Percentiles rank a stretch among this genome's conserved stretches.
Conservation (phyloP, 225 moss, liverwort and hornwort species). For the Asterella californica region DNA sequence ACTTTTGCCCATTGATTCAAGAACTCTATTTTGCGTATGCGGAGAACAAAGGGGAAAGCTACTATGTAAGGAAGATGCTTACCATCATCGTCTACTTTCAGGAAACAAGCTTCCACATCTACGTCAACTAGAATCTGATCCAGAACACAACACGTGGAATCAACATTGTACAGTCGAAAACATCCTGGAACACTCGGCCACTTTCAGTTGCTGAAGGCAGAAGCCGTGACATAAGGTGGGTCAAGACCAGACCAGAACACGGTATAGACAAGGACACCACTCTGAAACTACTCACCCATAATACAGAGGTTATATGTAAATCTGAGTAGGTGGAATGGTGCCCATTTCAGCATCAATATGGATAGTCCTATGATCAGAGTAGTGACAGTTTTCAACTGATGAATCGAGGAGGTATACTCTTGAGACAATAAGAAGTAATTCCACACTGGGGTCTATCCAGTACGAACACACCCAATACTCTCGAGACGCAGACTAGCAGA, state of each 20-base stretch:
- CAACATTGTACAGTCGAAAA: not conserved
- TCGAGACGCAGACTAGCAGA: not conserved
- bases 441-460: not conserved
- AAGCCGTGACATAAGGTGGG: not conserved
- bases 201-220: not conserved
- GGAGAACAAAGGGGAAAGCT: not conserved
- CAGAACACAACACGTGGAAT: not conserved
- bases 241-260: not conserved
- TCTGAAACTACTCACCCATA: not conserved
- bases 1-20: not conserved
- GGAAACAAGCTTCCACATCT: slow-evolving; percentile 56
- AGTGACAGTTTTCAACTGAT: not conserved
- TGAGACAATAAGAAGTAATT: not conserved
- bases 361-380: not conserved
- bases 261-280: not conserved
- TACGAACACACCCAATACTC: not conserved
- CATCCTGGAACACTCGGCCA: not conserved
- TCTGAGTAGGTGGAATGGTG: not conserved
- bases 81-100: slow-evolving; percentile 94
- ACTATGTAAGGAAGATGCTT: slow-evolving; percentile 14
- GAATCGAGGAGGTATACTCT: not conserved
- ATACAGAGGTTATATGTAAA: no score
- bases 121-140: slow-evolving; percentile 67
- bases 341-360: not conserved
- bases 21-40: not conserved